Conservation (phyloP, 202 grass and related monocot genomes). For the Carex arenaria region DNA sequence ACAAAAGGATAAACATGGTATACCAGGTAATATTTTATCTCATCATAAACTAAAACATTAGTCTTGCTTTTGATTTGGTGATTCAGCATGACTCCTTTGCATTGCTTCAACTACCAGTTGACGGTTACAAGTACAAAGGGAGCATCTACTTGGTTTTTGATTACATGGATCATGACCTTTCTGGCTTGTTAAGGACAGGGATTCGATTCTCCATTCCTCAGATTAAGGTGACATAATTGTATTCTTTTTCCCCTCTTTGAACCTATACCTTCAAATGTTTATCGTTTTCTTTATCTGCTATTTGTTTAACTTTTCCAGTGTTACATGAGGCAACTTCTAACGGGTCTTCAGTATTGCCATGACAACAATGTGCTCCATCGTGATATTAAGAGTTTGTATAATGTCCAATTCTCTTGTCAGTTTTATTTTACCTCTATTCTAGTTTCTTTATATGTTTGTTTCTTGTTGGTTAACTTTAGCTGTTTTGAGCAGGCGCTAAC, state of each 20-base stretch:
- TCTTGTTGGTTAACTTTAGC: background rate
- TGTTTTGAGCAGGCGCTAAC: slow-evolving; percentile 60
- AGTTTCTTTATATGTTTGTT: background rate
- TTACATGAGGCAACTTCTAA: slow-evolving; percentile 92
- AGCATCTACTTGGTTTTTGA: slow-evolving; percentile 98
- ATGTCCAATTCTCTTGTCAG: background rate
- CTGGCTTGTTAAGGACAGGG: slow-evolving; percentile 66
- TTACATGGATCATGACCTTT: slow-evolving; percentile 98
- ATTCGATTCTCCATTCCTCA: slow-evolving; percentile 88
- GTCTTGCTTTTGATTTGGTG: background rate
- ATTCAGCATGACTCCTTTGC: background rate
- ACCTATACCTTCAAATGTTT: background rate
- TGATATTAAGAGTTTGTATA: slow-evolving; percentile 74
- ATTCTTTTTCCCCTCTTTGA: slow-evolving; percentile 13
- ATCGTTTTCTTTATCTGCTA: background rate
- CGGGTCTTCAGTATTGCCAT: slow-evolving; percentile 84
- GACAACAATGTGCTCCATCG: slow-evolving; percentile 92
- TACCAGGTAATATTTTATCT: slow-evolving; percentile 27
- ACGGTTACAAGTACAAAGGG: slow-evolving; percentile 87
- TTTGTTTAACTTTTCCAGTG: slow-evolving; percentile 47
- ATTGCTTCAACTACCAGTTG: slow-evolving; percentile 35
- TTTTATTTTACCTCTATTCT: background rate
- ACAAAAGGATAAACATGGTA: slow-evolving; percentile 53
- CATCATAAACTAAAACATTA: background rate
- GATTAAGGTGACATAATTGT: slow-evolving; percentile 66